Base-by-base conservation (phyloP, 2,329 filamentous ascomycete species). In the Gaeumannomyces sp. region DNA sequence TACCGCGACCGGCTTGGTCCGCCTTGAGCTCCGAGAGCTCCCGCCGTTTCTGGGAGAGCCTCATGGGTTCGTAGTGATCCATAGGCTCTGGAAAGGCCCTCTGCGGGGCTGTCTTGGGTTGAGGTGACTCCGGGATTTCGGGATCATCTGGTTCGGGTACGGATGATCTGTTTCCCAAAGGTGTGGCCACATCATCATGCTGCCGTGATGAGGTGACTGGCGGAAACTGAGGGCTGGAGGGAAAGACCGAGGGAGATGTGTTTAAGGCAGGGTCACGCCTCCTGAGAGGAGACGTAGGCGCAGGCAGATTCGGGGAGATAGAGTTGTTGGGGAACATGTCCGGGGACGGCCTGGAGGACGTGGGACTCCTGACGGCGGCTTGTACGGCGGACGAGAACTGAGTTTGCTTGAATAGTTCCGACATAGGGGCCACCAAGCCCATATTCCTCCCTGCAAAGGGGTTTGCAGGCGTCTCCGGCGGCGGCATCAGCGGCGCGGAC, bases 271-370 rank as follows among this genome's bases (percentile, higher is more conserved):
- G 11, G 22, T 78, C 77, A 31, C 80, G 78, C 50, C 80, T 76
- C 70, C 83, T 84, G 1, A 84, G 71, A 0, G 83, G 83, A 1
- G 83, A 86, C 79, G 2, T 73, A 68, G 58, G 77, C 70, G 2
- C 74, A 72, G 59, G 45, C 8, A 6, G 19, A 53, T 80, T 81
- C 0, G 82, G 77, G 2, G 82, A 83, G 4, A 81, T 79, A 1
- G 76, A 74, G 62, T 82, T 77, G 29, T 76, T 72, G 19, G 70
- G 69, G 14, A 82, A 78, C 4, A 80, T 69, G 58, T 79, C 75
- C 0, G 84, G 84, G 1, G 84, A 87, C 0, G 84, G 84, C 14
- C 84, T 77, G 1, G 84, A 86, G 1, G 83, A 86, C 0, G 84
- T 86, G 27, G 84, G 84, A 65, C 83, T 86, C 76, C 69, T 16